Conservation (phyloP, 352 stramenopile genomes). For the Hyaloperonospora brassicae region DNA sequence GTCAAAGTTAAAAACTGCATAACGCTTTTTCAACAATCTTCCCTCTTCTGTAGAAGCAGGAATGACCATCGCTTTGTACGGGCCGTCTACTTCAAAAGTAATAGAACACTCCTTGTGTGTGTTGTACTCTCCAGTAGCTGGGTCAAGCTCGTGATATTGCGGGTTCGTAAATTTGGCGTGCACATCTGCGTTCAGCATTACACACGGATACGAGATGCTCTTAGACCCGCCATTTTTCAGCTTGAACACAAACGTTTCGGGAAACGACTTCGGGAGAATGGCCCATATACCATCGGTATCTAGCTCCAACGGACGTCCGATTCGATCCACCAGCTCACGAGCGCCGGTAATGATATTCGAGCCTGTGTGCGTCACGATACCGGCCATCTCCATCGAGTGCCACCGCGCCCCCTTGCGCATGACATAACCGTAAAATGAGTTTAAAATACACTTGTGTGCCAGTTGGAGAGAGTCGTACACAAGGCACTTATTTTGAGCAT, state of each 20-base stretch:
- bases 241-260: slow-evolving; percentile 94
- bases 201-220: slow-evolving; percentile 96
- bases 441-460: slow-evolving; percentile 99
- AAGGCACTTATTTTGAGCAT: slow-evolving; percentile 83
- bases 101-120: slow-evolving; percentile 96
- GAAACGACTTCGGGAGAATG: slow-evolving; percentile 96
- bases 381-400: slow-evolving; percentile 99
- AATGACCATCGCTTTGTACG: slow-evolving; percentile 98
- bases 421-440: slow-evolving; percentile 99
- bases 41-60: slow-evolving; percentile 97
- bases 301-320: slow-evolving; percentile 96
- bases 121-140: slow-evolving; percentile 78
- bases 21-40: slow-evolving; percentile 97
- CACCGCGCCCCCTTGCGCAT: slow-evolving; percentile 98
- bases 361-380: slow-evolving; percentile 98
- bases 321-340: slow-evolving; percentile 88
- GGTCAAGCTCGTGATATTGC: slow-evolving; percentile 82
- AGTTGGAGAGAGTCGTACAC: slow-evolving; percentile 98
- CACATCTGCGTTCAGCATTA: slow-evolving; percentile 99
- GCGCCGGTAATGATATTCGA: slow-evolving; percentile 97
- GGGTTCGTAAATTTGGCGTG: slow-evolving; percentile 98
- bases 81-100: slow-evolving; percentile 98
- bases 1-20: slow-evolving; percentile 85
- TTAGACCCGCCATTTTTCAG: slow-evolving; percentile 55
- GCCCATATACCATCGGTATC: slow-evolving; percentile 99